Base-by-base conservation (phyloP, 2,329 filamentous ascomycete genomes). In the Juglanconis oblonga region DNA sequence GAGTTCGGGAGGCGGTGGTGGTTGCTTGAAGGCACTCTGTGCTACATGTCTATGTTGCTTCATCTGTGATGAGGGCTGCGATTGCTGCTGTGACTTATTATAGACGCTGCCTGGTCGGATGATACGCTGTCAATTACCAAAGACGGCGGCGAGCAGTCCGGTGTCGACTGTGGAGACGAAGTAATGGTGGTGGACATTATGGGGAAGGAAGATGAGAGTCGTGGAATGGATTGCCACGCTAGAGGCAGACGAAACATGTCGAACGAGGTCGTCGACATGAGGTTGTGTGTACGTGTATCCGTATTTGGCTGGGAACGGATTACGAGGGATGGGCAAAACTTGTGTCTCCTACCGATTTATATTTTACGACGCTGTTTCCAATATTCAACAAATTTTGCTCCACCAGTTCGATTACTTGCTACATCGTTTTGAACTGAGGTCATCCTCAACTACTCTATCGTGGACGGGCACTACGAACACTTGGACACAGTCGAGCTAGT, bases 31-130 rank as follows among this genome's bases (percentile, higher is more conserved):
- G 62, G 76, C 73, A 57, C 81, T 79, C 69, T 69, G 82, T 10
- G 79, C 79, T 31, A 72, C 75, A 14, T 65, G 79, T 35, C 80
- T 79, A 69, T 81, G 79, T 66, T 82, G 79, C 70, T 82, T 78
- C 65, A 72, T 79, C 55, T 77, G 76, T 64, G 79, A 81, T 64
- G 77, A 82, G 64, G 74, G 76, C 52, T 81, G 78, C 69, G 79
- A 82, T 64, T 77, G 76, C 64, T 79, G 78, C 64, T 71, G 72
- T 49, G 77, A 80, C 47, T 81, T 78, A 70, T 76, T 71, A 66
- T 74, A 10, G 3, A 32, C 32, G 48, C 13, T 50, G 42, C 29
- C 29, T 32, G 48, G 17, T 14, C 24, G 9, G 32, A 9, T 1
- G 11, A 14, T 9, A 24, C 2, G 24, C 2, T 24, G 24, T 24